A percentile compares a stretch with the other conserved stretches of the same genome.
These are phyloP conservation scores for Candida mattraensis DNA, from an alignment of 805 yeast genomes.

Conservation along the genomic window DNA sequence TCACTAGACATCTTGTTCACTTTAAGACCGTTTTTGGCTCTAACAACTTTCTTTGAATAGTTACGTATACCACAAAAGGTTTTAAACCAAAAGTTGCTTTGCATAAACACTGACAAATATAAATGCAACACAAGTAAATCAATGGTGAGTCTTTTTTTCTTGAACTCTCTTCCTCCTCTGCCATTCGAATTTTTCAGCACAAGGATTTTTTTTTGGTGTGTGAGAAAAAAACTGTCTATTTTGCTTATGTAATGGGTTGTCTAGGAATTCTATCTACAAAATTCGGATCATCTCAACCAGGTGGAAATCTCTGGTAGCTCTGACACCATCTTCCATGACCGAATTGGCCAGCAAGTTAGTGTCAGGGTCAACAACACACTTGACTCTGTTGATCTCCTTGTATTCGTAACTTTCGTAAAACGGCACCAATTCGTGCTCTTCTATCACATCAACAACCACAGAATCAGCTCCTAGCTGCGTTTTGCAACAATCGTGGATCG, in stretches of 20 bases:
- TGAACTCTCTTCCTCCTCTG: neutral
- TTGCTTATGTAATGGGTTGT: too few species aligned
- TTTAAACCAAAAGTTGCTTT: constrained; percentile 6
- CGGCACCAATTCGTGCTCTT: constrained; percentile 47
- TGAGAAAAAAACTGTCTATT: too few species aligned
- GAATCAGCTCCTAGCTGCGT: constrained; percentile 15
- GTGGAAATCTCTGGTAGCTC: constrained; percentile 41
- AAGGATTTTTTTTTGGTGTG: neutral
- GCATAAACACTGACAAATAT: constrained; percentile 6
- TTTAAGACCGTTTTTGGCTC: constrained; percentile 15
- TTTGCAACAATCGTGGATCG: constrained; percentile 16
- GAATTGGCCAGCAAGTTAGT: constrained; percentile 21
- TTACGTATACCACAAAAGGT: constrained; percentile 12
- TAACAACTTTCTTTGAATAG: constrained; percentile 16
- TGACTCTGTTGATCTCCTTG: constrained; percentile 22
- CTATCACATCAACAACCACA: constrained; percentile 43
- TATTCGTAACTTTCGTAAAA: constrained; percentile 48
- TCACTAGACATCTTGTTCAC: constrained; percentile 25
- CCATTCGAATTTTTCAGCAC: constrained; percentile 8
- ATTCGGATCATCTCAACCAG: constrained; percentile 35
- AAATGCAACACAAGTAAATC: neutral
- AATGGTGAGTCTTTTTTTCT: neutral
- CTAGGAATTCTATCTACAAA: too few species aligned
- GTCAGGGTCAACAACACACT: constrained; percentile 26
- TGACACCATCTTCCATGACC: constrained; percentile 39